Conservation (phyloP, 1,284 basidiomycete genomes). For the Naganishia liquefaciens region DNA sequence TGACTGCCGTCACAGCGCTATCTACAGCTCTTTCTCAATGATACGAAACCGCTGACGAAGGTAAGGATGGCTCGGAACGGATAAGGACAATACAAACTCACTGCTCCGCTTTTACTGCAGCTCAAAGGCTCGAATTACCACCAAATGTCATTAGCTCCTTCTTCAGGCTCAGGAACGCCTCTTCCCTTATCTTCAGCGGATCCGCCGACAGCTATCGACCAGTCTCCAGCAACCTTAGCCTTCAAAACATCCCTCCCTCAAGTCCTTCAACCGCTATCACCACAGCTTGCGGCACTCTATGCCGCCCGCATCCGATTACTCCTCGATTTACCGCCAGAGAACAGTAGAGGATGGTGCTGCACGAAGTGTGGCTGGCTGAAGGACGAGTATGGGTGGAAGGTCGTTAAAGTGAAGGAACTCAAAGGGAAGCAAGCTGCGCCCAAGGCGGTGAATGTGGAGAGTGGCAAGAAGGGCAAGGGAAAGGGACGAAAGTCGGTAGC, state of each 20-base stretch:
- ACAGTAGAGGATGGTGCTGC: slow-evolving; percentile 39
- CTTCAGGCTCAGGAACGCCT: not conserved
- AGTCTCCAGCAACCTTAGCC: slow-evolving; percentile 18
- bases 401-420: slow-evolving; percentile 25
- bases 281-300: slow-evolving; percentile 44
- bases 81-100: too few species aligned
- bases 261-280: slow-evolving; percentile 41
- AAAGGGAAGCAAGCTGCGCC: slow-evolving; percentile 30
- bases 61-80: too few species aligned
- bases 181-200: slow-evolving; percentile 23
- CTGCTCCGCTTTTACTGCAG: too few species aligned
- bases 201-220: slow-evolving; percentile 1
- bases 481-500: slow-evolving; percentile 26
- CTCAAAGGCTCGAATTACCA: too few species aligned
- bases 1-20: too few species aligned
- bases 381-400: slow-evolving; percentile 40
- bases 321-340: slow-evolving; percentile 33
- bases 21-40: too few species aligned
- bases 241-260: slow-evolving; percentile 33
- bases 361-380: slow-evolving; percentile 44
- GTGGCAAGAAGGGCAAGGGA: slow-evolving; percentile 26
- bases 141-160: not conserved
- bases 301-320: slow-evolving; percentile 43
- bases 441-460: not conserved
- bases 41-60: too few species aligned